phyloP scores from a whole-genome alignment of 1,284 basidiomycete species.

The Mrakiaceae sp. region DNA sequence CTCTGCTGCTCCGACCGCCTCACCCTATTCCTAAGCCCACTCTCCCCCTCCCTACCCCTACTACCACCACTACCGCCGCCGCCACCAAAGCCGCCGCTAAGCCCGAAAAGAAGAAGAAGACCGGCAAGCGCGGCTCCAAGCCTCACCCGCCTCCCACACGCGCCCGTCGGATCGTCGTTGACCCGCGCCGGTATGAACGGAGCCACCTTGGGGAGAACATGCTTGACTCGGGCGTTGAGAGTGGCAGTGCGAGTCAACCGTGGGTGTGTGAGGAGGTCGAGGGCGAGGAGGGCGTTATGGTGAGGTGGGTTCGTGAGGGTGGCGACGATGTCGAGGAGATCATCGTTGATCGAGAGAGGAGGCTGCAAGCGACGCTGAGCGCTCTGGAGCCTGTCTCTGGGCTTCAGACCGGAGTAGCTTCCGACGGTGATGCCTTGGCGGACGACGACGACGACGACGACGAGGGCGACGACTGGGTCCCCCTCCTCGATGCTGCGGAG shows the following conservation, averaged over 20 bases:
- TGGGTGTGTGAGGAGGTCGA: constrained; percentile 14
- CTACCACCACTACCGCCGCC: background rate
- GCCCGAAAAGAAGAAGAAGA: constrained; percentile 8
- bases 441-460: constrained; percentile 41
- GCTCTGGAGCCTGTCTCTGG: background rate
- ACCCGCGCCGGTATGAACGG: constrained; percentile 14
- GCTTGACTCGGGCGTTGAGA: constrained; percentile 7
- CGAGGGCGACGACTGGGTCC: constrained; percentile 29
- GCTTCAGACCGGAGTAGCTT: background rate
- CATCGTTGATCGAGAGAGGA: background rate
- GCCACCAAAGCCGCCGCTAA: background rate
- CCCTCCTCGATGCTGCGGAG: constrained; percentile 21
- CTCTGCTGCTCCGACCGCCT: constrained; percentile 8
- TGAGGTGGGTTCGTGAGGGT: constrained; percentile 7
- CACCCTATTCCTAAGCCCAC: constrained; percentile 12
- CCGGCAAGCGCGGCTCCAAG: constrained; percentile 10
- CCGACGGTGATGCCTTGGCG: constrained; percentile 38
- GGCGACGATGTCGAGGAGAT: background rate
- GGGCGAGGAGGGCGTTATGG: background rate
- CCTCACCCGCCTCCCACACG: constrained; percentile 1
- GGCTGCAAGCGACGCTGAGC: background rate
- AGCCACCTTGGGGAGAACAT: constrained; percentile 9
- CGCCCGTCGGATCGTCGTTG: constrained; percentile 8
- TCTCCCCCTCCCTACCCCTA: constrained; percentile 7
- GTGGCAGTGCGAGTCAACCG: background rate